Conservation (phyloP, 768 basidiomycete genomes). For the Russula foetens region DNA sequence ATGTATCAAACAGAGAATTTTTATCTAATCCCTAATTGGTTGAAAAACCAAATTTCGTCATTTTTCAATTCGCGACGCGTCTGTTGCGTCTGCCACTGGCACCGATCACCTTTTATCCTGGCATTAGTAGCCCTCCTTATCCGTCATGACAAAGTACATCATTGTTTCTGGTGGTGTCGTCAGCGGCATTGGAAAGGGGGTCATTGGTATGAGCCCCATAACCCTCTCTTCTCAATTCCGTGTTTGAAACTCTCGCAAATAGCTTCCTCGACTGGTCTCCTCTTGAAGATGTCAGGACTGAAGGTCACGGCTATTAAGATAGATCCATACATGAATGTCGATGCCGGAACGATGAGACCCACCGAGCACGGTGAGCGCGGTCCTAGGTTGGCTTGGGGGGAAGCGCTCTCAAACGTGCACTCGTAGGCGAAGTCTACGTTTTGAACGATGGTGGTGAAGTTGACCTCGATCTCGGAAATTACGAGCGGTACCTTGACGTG, state of each 20-base stretch:
- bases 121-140: not conserved
- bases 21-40: too few relatives aligned
- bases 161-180: slow-evolving; percentile 95
- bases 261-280: slow-evolving; percentile 95
- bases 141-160: slow-evolving; percentile 88
- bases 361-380: slow-evolving; percentile 83
- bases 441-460: slow-evolving; percentile 98
- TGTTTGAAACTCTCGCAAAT: slow-evolving; percentile 20
- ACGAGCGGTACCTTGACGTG: slow-evolving; percentile 95
- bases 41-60: not conserved
- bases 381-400: not conserved
- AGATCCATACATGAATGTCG: slow-evolving; percentile 99
- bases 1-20: too few relatives aligned
- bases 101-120: not conserved
- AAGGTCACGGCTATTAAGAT: slow-evolving; percentile 99
- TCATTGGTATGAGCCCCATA: slow-evolving; percentile 75
- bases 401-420: not conserved
- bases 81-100: not conserved
- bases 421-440: slow-evolving; percentile 89
- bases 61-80: not conserved
- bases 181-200: slow-evolving; percentile 98
- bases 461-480: slow-evolving; percentile 96
- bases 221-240: slow-evolving; percentile 20
- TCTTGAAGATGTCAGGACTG: slow-evolving; percentile 90
- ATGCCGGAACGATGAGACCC: slow-evolving; percentile 98